Conservation (phyloP, 148 eudicot genomes). For the Nepenthes gracilis region DNA sequence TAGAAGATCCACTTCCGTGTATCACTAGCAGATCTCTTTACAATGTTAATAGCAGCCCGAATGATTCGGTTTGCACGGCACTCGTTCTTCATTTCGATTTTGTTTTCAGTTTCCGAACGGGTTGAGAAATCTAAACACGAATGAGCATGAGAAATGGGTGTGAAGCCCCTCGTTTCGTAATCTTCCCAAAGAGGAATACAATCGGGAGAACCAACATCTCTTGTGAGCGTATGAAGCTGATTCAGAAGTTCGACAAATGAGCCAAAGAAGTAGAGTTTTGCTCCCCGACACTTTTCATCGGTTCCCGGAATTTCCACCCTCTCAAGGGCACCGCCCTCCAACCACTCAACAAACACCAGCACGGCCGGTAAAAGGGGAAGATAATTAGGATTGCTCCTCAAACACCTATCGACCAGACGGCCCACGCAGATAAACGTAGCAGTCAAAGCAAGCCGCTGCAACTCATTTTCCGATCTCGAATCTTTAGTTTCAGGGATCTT, state of each 20-base stretch:
- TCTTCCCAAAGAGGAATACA: constrained; percentile 83
- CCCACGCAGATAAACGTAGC: constrained; percentile 61
- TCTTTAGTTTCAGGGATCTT: constrained; percentile 14
- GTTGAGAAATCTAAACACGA: constrained; percentile 33
- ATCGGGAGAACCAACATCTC: constrained; percentile 11
- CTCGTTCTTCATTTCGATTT: constrained; percentile 20
- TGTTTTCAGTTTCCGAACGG: constrained; percentile 22
- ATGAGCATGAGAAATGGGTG: constrained; percentile 38
- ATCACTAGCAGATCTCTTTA: constrained; percentile 10
- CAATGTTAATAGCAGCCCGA: constrained; percentile 43
- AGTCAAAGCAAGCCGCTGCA: constrained; percentile 32
- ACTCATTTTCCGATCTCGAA: constrained; percentile 17
- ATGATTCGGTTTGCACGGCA: constrained; percentile 48
- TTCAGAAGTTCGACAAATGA: constrained; percentile 56
- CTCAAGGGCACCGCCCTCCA: constrained; percentile 20
- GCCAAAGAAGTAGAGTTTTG: constrained; percentile 46
- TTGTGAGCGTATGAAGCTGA: constrained; percentile 18
- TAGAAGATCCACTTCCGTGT: constrained; percentile 31
- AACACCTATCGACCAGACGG: constrained; percentile 53
- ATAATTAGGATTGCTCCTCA: constrained; percentile 20
- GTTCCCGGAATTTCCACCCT: constrained; percentile 11
- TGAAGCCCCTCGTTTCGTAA: constrained; percentile 68
- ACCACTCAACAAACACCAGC: constrained; percentile 82
- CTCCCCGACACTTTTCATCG: constrained; percentile 38
- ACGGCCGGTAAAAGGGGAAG: constrained; percentile 68